Evolutionary conservation across 495 filamentous ascomycete genomes (phyloP).

Genomic region (Corynascus novoguineensis): DNA sequence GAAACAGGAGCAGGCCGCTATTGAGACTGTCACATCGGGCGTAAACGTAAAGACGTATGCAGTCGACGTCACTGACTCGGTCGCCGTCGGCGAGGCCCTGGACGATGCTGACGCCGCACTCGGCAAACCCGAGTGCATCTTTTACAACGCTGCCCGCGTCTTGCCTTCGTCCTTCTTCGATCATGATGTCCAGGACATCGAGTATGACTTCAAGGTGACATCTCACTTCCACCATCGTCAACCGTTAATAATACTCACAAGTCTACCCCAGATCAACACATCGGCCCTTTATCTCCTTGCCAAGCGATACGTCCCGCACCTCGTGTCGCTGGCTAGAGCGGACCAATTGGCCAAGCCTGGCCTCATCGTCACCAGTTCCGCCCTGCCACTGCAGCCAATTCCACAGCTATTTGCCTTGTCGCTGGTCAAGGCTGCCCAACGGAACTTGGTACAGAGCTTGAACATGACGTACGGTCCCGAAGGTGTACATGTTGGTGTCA

Average conservation of each 20-base stretch:
- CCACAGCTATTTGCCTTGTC: constrained; percentile 38
- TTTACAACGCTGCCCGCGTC: constrained; percentile 41
- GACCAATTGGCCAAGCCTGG: constrained; percentile 29
- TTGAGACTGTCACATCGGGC: constrained; percentile 18
- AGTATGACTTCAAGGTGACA: constrained; percentile 37
- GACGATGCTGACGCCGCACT: constrained; percentile 27
- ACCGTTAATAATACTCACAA: neutral
- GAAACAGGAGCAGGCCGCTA: constrained; percentile 24
- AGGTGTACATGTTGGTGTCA: constrained; percentile 36
- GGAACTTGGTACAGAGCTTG: constrained; percentile 35
- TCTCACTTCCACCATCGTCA: neutral
- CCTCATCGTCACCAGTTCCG: constrained; percentile 35
- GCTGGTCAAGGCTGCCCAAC: constrained; percentile 39
- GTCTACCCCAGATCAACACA: constrained; percentile 28
- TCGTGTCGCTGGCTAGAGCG: constrained; percentile 23
- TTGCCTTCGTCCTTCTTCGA: constrained; percentile 25
- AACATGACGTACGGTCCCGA: constrained; percentile 23
- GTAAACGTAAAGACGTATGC: constrained; percentile 29
- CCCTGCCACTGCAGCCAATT: constrained; percentile 30
- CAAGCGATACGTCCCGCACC: constrained; percentile 32
- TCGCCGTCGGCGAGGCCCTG: constrained; percentile 24
- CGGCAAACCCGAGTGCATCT: constrained; percentile 31
- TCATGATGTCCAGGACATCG: constrained; percentile 31
- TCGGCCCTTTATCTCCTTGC: constrained; percentile 34
- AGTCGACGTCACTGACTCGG: constrained; percentile 31